Evolutionary conservation across 2,329 filamentous ascomycete species (phyloP).

Genomic region (Purpureocillium takamizusanense): DNA sequence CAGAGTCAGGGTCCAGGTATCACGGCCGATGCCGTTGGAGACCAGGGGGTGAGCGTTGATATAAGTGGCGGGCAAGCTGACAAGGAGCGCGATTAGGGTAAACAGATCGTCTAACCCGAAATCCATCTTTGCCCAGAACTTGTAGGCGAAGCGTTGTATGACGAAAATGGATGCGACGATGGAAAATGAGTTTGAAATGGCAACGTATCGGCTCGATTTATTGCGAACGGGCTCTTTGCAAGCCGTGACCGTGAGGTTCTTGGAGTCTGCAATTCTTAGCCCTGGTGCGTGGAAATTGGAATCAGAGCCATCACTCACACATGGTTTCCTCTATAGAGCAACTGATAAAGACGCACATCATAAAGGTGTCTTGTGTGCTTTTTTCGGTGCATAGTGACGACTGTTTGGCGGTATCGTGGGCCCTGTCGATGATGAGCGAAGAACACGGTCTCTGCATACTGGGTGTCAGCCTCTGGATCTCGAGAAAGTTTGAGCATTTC

Average conservation of each 20-base stretch:
- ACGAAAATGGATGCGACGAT: constrained; percentile 23
- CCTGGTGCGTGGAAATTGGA: no score
- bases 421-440: no score
- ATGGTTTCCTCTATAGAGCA: no score
- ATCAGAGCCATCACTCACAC: no score
- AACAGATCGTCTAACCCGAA: constrained; percentile 19
- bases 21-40: constrained; percentile 16
- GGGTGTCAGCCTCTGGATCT: no score
- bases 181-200: constrained; percentile 8
- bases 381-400: no score
- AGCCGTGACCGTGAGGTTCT: constrained; percentile 6
- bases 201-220: constrained; percentile 6
- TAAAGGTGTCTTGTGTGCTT: no score
- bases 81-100: constrained; percentile 11
- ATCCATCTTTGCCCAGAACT: constrained; percentile 16
- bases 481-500: no score
- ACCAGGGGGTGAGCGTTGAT: constrained; percentile 11
- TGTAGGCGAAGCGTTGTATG: constrained; percentile 20
- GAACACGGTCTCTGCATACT: no score
- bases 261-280: constrained; percentile 2
- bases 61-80: constrained; percentile 11
- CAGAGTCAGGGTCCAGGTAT: constrained; percentile 15
- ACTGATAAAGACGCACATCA: no score
- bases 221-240: constrained; percentile 7
- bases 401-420: no score